A percentile compares a stretch with the other conserved stretches of the same genome.
phyloP scores from a whole-genome alignment of 192 early-diverging fungal species.

The Pecoramyces ruminantium region DNA sequence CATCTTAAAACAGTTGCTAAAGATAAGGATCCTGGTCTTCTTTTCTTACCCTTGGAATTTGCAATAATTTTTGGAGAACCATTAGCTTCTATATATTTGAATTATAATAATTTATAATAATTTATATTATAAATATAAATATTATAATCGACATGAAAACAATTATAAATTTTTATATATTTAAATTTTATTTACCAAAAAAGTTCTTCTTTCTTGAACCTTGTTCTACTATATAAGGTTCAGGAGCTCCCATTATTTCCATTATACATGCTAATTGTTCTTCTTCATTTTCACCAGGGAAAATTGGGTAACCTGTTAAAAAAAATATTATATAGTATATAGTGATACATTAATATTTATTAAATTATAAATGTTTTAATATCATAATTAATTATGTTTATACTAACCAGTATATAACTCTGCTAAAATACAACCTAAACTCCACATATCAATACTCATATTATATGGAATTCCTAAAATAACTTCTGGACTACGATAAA shows the following conservation, averaged over 20 bases:
- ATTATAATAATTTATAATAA: no score
- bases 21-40: constrained; percentile 58
- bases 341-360: no score
- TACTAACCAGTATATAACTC: constrained; percentile 59
- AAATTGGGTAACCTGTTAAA: constrained; percentile 81
- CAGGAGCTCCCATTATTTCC: constrained; percentile 76
- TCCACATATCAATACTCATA: constrained; percentile 95
- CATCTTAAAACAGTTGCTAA: constrained; percentile 56
- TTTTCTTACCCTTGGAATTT: constrained; percentile 79
- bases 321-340: no score
- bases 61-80: constrained; percentile 40
- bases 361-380: no score
- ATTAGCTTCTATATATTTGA: constrained; percentile 30
- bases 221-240: constrained; percentile 48
- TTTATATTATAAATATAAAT: no score
- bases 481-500: constrained; percentile 94
- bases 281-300: constrained; percentile 94
- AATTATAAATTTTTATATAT: no score
- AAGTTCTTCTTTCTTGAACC: constrained; percentile 69
- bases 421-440: constrained; percentile 83
- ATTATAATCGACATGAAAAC: no score
- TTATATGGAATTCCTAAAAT: constrained; percentile 73
- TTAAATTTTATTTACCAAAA: constrained; percentile 60
- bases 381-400: constrained; percentile 11
- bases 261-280: constrained; percentile 92